phyloP scores from a whole-genome alignment of 2,329 filamentous ascomycete genomes.

The Tolypocladium pustulatum region DNA sequence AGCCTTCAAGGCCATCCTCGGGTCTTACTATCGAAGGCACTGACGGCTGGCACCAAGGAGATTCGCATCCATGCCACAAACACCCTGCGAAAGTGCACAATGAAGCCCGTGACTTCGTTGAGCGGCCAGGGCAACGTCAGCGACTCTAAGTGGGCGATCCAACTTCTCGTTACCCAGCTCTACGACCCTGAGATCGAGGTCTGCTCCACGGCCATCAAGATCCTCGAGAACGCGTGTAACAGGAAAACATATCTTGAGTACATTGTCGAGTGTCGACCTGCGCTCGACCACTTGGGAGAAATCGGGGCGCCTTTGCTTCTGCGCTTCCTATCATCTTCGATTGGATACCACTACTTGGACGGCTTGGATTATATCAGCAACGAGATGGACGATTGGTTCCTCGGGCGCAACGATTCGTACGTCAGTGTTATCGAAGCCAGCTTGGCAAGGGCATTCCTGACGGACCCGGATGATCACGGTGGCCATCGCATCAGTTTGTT shows the following conservation, averaged over 20 bases:
- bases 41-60: conserved; percentile 84
- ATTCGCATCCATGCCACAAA: conserved; percentile 87
- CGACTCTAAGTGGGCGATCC: conserved; percentile 91
- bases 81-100: conserved; percentile 77
- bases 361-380: conserved; percentile 97
- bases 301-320: conserved; percentile 89
- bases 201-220: conserved; percentile 91
- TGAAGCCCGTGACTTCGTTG: conserved; percentile 28
- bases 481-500: conserved; percentile 46
- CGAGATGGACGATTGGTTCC: conserved; percentile 99
- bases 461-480: conserved; percentile 45
- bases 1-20: conserved; percentile 78
- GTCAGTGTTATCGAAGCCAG: conserved; percentile 93
- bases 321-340: conserved; percentile 88
- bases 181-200: conserved; percentile 97
- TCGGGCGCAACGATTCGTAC: conserved; percentile 94
- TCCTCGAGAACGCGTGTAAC: conserved; percentile 94
- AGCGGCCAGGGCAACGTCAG: conserved; percentile 31
- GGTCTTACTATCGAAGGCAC: conserved; percentile 84
- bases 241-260: conserved; percentile 84
- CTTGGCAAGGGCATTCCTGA: conserved; percentile 72
- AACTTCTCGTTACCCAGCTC: conserved; percentile 90
- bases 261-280: conserved; percentile 90
- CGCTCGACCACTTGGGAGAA: conserved; percentile 89
- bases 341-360: conserved; percentile 95